These are phyloP conservation scores for Fusarium foetens DNA, from an alignment of 2,329 filamentous ascomycete genomes.

Conservation along the genomic window DNA sequence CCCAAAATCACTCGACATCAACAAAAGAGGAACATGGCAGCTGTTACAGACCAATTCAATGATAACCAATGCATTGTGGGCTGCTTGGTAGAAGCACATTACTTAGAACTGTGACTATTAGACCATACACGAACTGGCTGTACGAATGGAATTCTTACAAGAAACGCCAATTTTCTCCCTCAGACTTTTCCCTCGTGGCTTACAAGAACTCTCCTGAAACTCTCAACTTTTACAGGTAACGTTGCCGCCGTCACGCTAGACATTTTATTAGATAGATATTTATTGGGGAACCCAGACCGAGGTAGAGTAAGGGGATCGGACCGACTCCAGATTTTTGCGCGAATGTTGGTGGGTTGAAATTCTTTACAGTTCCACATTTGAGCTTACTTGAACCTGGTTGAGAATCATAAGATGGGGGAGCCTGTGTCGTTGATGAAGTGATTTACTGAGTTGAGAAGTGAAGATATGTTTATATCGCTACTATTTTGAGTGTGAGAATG, in stretches of 20 bases:
- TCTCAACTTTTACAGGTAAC: not conserved
- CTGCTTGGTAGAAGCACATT: not conserved
- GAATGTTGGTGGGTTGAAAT: slow-evolving; percentile 25
- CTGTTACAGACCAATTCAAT: not conserved
- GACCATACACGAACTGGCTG: not conserved
- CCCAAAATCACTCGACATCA: not conserved
- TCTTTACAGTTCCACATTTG: slow-evolving; percentile 27
- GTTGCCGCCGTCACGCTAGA: not conserved
- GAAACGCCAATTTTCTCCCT: not conserved
- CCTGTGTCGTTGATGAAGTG: not conserved
- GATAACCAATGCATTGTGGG: not conserved
- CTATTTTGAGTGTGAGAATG: not conserved
- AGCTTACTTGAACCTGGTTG: slow-evolving; percentile 19
- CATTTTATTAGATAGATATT: not conserved
- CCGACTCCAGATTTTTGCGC: slow-evolving; percentile 29
- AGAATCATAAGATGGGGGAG: slow-evolving; percentile 5
- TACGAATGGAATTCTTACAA: not conserved
- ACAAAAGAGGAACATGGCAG: not conserved
- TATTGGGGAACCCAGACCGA: slow-evolving; percentile 8
- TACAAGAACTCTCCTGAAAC: not conserved
- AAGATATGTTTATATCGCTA: not conserved
- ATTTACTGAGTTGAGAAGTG: not conserved
- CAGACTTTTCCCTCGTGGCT: not conserved
- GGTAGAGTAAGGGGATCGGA: slow-evolving; percentile 23
- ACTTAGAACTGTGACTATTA: not conserved